Evolutionary conservation across 305 asterid species (phyloP).

Genomic region (Plantago lanceolata): DNA sequence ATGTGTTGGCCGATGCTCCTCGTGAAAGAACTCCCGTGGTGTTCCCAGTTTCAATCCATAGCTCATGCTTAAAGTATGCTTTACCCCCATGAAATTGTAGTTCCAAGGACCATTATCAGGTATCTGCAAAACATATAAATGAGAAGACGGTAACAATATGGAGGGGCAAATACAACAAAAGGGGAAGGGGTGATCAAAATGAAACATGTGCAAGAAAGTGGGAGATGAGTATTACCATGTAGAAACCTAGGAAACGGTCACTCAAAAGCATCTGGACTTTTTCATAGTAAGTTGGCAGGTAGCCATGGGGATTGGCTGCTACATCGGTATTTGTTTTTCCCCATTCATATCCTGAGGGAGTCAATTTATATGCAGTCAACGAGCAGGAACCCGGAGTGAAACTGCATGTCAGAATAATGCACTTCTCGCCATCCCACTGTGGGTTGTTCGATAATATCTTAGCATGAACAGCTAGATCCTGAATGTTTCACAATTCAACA

Average conservation of each 20-base stretch:
- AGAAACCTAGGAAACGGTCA: constrained; percentile 97
- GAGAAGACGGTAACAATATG: not conserved
- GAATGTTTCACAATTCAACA: constrained; percentile 8
- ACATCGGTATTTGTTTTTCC: constrained; percentile 92
- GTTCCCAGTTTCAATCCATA: constrained; percentile 89
- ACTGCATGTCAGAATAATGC: constrained; percentile 93
- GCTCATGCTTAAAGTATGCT: constrained; percentile 78
- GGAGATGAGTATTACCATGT: constrained; percentile 57
- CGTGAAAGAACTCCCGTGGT: constrained; percentile 83
- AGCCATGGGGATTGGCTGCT: constrained; percentile 90
- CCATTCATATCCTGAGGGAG: constrained; percentile 97
- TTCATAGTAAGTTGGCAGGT: constrained; percentile 91
- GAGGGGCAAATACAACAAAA: not conserved
- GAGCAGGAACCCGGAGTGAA: constrained; percentile 99
- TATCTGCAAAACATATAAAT: constrained; percentile 33
- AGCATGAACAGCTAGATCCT: constrained; percentile 87
- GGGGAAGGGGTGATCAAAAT: not conserved
- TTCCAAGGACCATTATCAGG: constrained; percentile 98
- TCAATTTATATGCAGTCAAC: constrained; percentile 84
- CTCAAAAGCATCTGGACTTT: constrained; percentile 98
- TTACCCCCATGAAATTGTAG: constrained; percentile 95
- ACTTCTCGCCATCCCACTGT: constrained; percentile 99
- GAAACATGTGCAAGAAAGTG: not conserved
- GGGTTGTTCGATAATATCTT: constrained; percentile 73
- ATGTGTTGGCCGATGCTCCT: constrained; percentile 94